Evolutionary conservation across 805 yeast species (phyloP).

Genomic region (Ogataea minuta): DNA sequence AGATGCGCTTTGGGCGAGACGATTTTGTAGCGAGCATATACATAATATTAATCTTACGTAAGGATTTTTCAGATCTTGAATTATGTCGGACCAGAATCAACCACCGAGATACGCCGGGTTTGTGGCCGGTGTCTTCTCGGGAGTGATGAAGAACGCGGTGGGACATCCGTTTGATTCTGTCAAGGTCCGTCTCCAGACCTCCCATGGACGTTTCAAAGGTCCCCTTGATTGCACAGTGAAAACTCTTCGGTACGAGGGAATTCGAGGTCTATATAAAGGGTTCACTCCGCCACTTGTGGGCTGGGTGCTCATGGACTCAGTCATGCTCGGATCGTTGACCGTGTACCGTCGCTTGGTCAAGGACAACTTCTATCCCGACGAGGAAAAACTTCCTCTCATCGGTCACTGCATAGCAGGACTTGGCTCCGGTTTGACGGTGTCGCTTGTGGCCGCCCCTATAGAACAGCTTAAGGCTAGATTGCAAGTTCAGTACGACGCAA

Average conservation of each 20-base stretch:
- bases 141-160: constrained; percentile 81
- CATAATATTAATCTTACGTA: background rate
- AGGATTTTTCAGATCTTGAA: constrained; percentile 5
- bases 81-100: constrained; percentile 17
- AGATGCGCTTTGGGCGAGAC: constrained; percentile 96
- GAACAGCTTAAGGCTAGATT: constrained; percentile 86
- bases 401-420: constrained; percentile 75
- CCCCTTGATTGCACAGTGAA: constrained; percentile 77
- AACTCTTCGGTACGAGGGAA: constrained; percentile 73
- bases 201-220: constrained; percentile 71
- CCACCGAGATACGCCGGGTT: constrained; percentile 66
- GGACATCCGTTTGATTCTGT: constrained; percentile 95
- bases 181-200: constrained; percentile 80
- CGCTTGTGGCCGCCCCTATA: constrained; percentile 94
- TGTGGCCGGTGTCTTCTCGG: constrained; percentile 85
- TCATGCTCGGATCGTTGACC: constrained; percentile 84
- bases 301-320: constrained; percentile 92
- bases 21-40: constrained; percentile 43
- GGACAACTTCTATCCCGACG: constrained; percentile 60
- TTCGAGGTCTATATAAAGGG: constrained; percentile 80
- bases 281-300: constrained; percentile 92
- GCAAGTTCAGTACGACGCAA: constrained; percentile 86
- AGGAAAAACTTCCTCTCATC: constrained; percentile 60
- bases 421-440: constrained; percentile 91
- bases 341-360: constrained; percentile 68